Evolutionary conservation across 305 asterid species (phyloP).

Genomic region (Solanum aculeatissimum): DNA sequence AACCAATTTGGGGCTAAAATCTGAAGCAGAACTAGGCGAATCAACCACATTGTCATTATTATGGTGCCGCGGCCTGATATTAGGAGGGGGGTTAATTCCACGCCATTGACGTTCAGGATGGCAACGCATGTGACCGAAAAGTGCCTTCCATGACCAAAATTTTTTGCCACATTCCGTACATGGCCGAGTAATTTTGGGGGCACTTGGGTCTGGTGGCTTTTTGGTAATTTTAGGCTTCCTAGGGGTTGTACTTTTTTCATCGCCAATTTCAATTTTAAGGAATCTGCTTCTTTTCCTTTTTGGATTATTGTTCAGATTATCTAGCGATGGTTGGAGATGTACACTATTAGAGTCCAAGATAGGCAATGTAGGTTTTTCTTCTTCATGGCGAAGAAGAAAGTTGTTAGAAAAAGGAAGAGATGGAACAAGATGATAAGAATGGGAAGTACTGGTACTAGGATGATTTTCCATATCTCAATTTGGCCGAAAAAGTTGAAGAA

Average conservation of each 20-base stretch:
- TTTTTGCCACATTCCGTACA: conserved; percentile 74
- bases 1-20: neutral
- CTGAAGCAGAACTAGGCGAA: neutral
- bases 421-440: neutral
- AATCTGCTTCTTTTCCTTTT: neutral
- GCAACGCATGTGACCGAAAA: conserved; percentile 97
- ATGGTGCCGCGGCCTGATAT: conserved; percentile 7
- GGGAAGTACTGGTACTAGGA: neutral
- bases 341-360: neutral
- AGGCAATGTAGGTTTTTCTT: neutral
- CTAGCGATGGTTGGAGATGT: neutral
- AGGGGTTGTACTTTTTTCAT: neutral
- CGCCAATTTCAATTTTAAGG: neutral
- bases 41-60: neutral
- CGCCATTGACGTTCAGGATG: conserved; percentile 97
- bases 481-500: neutral
- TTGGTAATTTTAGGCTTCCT: conserved; percentile 16
- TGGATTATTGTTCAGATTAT: neutral
- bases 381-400: neutral
- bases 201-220: conserved; percentile 41
- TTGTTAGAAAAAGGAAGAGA: neutral
- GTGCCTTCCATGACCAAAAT: conserved; percentile 84
- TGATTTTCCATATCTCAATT: neutral
- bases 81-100: conserved; percentile 74
- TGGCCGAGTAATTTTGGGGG: conserved; percentile 61